phyloP scores from a whole-genome alignment of 2,329 filamentous ascomycete genomes.

The Pochonia chlamydosporia region DNA sequence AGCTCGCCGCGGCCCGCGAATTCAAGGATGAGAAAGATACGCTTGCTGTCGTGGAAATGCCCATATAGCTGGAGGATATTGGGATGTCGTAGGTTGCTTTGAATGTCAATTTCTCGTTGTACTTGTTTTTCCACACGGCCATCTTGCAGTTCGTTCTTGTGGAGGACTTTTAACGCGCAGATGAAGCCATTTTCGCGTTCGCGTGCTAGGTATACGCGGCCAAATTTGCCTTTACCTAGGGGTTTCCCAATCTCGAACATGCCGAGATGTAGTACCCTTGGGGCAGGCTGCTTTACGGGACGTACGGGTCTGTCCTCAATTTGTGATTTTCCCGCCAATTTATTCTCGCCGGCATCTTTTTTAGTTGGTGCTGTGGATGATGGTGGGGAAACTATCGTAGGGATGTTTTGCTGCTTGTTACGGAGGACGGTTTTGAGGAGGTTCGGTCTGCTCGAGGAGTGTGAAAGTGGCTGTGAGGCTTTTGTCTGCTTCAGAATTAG shows the following conservation, averaged over 20 bases:
- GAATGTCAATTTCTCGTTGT: conserved; percentile 66
- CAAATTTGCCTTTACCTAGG: conserved; percentile 68
- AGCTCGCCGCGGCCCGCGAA: conserved; percentile 61
- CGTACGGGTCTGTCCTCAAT: not conserved
- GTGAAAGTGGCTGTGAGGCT: not conserved
- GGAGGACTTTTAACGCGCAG: conserved; percentile 65
- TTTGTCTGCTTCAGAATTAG: conserved; percentile 27
- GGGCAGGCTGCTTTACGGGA: not conserved
- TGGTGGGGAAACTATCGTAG: not conserved
- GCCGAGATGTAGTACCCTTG: conserved; percentile 28
- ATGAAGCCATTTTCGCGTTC: conserved; percentile 62
- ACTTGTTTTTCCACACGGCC: conserved; percentile 66
- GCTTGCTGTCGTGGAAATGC: conserved; percentile 66
- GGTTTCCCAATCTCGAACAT: conserved; percentile 74
- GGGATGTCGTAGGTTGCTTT: conserved; percentile 64
- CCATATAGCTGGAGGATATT: conserved; percentile 59
- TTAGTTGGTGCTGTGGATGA: not conserved
- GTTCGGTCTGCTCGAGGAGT: not conserved
- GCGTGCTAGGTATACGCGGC: conserved; percentile 65
- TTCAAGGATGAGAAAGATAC: conserved; percentile 67
- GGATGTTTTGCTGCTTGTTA: not conserved
- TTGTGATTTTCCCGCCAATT: not conserved
- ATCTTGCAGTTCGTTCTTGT: conserved; percentile 62
- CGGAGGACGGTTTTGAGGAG: conserved; percentile 1
- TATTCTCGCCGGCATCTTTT: not conserved